Conservation (phyloP, 106 monocot species). For the Acorus calamus region DNA sequence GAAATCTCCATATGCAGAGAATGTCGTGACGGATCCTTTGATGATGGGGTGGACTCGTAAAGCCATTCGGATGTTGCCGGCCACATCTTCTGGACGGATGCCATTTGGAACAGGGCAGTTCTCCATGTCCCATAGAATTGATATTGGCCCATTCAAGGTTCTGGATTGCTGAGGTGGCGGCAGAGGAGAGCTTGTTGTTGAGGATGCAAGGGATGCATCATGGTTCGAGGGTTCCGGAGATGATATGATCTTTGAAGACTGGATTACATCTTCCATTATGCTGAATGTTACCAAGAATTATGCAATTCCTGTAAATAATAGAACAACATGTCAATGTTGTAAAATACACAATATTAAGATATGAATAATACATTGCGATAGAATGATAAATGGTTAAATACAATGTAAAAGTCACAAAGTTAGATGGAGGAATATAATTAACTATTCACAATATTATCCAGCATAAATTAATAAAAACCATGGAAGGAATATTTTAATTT, state of each 20-base stretch:
- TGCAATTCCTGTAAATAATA: too few relatives aligned
- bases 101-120: constrained; percentile 82
- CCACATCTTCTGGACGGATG: constrained; percentile 83
- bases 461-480: too few relatives aligned
- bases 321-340: too few relatives aligned
- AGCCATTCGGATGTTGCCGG: constrained; percentile 73
- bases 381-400: too few relatives aligned
- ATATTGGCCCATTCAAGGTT: constrained; percentile 40
- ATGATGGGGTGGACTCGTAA: constrained; percentile 58
- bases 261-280: too few relatives aligned
- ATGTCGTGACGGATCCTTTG: constrained; percentile 58
- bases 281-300: too few relatives aligned
- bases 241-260: constrained; percentile 15
- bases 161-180: constrained; percentile 3
- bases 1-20: constrained; percentile 89
- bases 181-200: constrained; percentile 13
- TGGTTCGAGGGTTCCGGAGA: constrained; percentile 11
- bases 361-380: too few relatives aligned
- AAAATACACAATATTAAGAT: too few relatives aligned
- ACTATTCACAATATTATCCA: too few relatives aligned
- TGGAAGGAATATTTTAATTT: too few relatives aligned
- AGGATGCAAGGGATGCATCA: constrained; percentile 10
- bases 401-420: too few relatives aligned
- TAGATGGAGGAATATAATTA: too few relatives aligned
- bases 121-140: constrained; percentile 95